Base-by-base conservation (phyloP, 78 protist species). In the Dictyostelium intermedium region DNA sequence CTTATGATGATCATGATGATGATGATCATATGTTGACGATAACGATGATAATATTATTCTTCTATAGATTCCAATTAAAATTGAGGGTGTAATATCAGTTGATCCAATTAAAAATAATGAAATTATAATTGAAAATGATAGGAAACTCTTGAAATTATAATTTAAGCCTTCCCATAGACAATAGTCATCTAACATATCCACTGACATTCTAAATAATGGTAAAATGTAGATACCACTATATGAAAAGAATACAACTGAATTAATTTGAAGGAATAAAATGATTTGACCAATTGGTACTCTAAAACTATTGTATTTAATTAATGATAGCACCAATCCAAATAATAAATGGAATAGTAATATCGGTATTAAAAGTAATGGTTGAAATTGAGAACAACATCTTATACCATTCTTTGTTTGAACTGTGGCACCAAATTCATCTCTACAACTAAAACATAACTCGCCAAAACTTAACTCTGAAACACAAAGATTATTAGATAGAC, bases 191-290 rank as follows among this genome's bases (percentile, higher is more conserved):
- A 70, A 32, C 35, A 32, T 32, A 70, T 70, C 77, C 10, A 70
- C 34, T 32, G 77, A 32, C 23, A 70, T 27, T 70, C 77, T 70
- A 32, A 70, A 70, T 32, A 70, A 70, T 70, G 77, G 77, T 70
- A 70, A 70, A 30, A 70, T 27, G 34, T 70, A 70, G 13, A 70
- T 70, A 32, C 77, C 77, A 30, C 77, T 32, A 70, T 32, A 70
- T 32, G 77, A 70, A 70, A 32, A 70, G 77, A 70, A 70, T 70
- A 70, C 43, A 10, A 70, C 77, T 70, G 77, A 70, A 32, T 70
- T 70, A 11, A 32, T 70, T 70, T 70, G 77, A 70, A 30, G 8
- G 41, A 30, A 70, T 32, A 70, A 14, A 5, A 70, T 70, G 14
- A 70, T 32, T 70, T 27, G 34, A 11, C 20, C n/a, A 32, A 70